Evolutionary conservation across 306 rosid genomes (phyloP), one percentile per base, ranked within the genome.

Genomic region (Glycine tomentella): DNA sequence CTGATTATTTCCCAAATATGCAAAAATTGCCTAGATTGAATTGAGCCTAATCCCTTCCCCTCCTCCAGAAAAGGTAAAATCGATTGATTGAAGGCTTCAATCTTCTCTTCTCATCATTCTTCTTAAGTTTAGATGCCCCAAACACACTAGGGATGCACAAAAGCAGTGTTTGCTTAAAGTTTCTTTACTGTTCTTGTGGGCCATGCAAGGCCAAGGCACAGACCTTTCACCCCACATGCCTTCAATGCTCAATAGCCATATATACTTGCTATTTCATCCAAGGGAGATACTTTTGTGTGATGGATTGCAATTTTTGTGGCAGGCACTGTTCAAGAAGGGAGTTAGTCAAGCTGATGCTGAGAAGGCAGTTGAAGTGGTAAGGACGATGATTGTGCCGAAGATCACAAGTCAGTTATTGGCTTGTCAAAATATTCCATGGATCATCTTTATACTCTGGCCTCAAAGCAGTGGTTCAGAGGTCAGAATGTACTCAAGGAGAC

Each of bases 251-350:
- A 12, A 11, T 40, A 48, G 7, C 66, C 74, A 36, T 36, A 77
- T 57, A 20, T 56, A 64, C 80, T 57, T 81, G 25, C 77, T 68
- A 80, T 78, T 44, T 69, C 50, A 50, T 84, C 56, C 55, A 16
- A 76, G 67, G 53, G 69, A 45, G 38, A 34, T 66, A 13, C 44
- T 51, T 66, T 72, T 68, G 34, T 25, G 34, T 84, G 34, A 80
- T 69, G 84, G n/a, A 33, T n/a, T 73, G 61, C 80, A 56, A 44
- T 73, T 86, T 55, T 91, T 80, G 75, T 80, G 81, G 34, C 90
- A 93, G 99, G 98, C 93, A 83, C 94, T 95, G 62, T 82, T 80
- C 84, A 87, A 75, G 77, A 93, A 93, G 83, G 99, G 99, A 81
- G 88, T 95, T 82, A 88, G 90, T 87, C 85, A 86, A 83, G 77